Evolutionary conservation across 2,329 filamentous ascomycete species (phyloP), one percentile per base, ranked within the genome.

Genomic region (Arthrobotrys sphaeroides): DNA sequence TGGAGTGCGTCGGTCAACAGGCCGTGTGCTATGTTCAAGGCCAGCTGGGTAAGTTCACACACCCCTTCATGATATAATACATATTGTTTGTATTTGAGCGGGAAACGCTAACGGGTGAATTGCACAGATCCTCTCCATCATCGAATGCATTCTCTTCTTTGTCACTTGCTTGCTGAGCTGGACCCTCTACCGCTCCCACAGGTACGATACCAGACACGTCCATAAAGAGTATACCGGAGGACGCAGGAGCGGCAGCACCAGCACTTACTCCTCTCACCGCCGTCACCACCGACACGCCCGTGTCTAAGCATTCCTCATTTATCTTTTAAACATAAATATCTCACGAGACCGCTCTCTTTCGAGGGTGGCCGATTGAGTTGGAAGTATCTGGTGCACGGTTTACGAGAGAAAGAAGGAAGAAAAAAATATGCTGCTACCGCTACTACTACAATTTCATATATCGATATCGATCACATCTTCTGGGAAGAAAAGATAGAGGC

Each of bases 1-100:
- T 86, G 88, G 72, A 82, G 85, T 43, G 81, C 89, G 42, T 82
- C 86, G 62, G 82, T 89, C 38, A 86, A 92, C 83, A 94, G 94
- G 86, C 88, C 89, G 3, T 98, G 94, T 84, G 88, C 90, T 57
- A 95, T 97, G 92, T 88, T 97, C 81, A 98, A 97, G 87, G 91
- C 94, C 0, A 87, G 86, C 78, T 98, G 93, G 83, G 94, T 93
- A 61, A 33, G 53, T 1, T 90, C 97, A 79, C 93, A 6, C 12
- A 12, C 42, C 13, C 10, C 3, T 33, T 88, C 55, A 5, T 2
- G 42, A 22, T n/a, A 28, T 26, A 12, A 10, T 13, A 1, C 16
- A 40, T 38, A 18, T 1, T 12, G 22, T 3, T n/a, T 38, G 13
- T 7, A 38, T 47, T n/a, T 16, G 9, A 18, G 13, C 28, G 16